Evolutionary conservation across 176 grass and related monocot species (phyloP), one percentile per base, ranked within the genome.

Genomic region (Oryza rufipogon): DNA sequence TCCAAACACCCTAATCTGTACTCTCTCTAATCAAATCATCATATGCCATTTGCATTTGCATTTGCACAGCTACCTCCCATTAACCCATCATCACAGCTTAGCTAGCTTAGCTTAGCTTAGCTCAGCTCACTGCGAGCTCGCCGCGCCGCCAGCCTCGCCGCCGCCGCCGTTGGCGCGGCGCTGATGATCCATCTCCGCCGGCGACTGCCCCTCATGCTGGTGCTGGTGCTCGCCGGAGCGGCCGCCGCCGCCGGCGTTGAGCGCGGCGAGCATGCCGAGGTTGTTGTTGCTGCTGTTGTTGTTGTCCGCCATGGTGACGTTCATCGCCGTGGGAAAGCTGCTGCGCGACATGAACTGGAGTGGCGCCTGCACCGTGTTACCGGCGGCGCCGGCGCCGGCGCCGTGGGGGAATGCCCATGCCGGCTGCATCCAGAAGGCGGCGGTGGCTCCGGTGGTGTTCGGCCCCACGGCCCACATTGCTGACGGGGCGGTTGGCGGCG

Each of bases 391-490:
- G 70, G 45, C 81, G 11, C 83, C 42, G 70, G 45, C 81, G 11
- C 83, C 42, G 70, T 38, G 78, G 52, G 52, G 2, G 75, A 96
- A 45, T 72, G 84, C 74, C 77, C 92, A 87, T 6, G 89, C 86
- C 3, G 92, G 88, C 80, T 93, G 93, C 76, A 91, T 94, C 42
- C 88, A 90, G 88, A 86, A 90, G 61, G 92, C 91, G 76, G 82
- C 68, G 61, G 92, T 89, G 76, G 82, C 61, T 67, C 54, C 15
- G 23, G 61, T 47, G 81, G 69, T 91, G 87, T 84, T 94, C 30
- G 90, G 92, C 52, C 86, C 86, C 66, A 92, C 69, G 7, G 96
- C 84, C 96, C 96, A 99, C 93, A 99, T 99, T 96, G 93, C 80
- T 16, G 84, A 39, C 11, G 90, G 80, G 11, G 87, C 83, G 41